Evolutionary conservation across 495 filamentous ascomycete genomes (phyloP).

Genomic region (Aspergillus panamensis): DNA sequence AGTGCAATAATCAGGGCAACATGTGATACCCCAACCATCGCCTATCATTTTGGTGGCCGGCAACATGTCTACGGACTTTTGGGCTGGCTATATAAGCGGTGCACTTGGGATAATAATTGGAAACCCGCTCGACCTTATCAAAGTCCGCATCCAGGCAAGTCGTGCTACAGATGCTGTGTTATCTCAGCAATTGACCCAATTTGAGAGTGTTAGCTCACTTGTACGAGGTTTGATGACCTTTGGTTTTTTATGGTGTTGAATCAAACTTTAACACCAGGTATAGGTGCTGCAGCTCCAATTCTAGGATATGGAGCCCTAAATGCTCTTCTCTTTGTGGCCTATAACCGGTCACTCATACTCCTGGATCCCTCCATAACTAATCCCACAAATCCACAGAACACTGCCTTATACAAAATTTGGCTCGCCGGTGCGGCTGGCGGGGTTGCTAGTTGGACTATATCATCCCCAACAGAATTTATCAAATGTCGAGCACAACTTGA

Average conservation of each 20-base stretch:
- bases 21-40: not conserved
- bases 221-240: slow-evolving; percentile 38
- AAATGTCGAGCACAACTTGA: slow-evolving; percentile 78
- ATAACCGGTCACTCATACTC: slow-evolving; percentile 68
- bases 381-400: slow-evolving; percentile 35
- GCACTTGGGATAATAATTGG: slow-evolving; percentile 80
- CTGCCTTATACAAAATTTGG: slow-evolving; percentile 55
- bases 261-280: slow-evolving; percentile 7
- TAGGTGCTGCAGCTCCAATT: slow-evolving; percentile 75
- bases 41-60: not conserved
- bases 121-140: slow-evolving; percentile 82
- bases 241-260: not conserved
- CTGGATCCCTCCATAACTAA: slow-evolving; percentile 47
- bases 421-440: slow-evolving; percentile 73
- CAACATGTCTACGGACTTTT: slow-evolving; percentile 80
- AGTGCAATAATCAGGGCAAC: not conserved
- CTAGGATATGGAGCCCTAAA: slow-evolving; percentile 87
- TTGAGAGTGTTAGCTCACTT: slow-evolving; percentile 45
- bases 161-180: slow-evolving; percentile 25
- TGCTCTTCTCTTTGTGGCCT: slow-evolving; percentile 78
- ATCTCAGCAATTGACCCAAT: slow-evolving; percentile 30
- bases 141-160: slow-evolving; percentile 74
- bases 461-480: slow-evolving; percentile 80
- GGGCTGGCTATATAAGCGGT: slow-evolving; percentile 81
- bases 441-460: slow-evolving; percentile 74